Percentiles rank a stretch among this genome's conserved stretches.
These are phyloP conservation scores for Neonectria hederae DNA, from an alignment of 2,329 filamentous ascomycete species.

Conservation along the genomic window DNA sequence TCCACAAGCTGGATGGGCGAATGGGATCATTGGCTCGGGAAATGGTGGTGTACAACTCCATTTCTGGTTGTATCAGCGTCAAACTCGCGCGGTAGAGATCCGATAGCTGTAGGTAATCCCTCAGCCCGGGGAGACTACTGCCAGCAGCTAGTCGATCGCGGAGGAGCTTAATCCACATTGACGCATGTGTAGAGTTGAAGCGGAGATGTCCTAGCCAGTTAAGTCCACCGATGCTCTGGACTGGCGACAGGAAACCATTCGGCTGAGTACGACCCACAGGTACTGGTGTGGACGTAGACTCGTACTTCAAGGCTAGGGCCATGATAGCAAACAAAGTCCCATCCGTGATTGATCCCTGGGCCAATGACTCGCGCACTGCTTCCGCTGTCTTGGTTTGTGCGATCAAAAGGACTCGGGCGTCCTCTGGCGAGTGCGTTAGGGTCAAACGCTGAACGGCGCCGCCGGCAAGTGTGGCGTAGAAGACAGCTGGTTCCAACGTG, in stretches of 20 bases:
- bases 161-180: neutral
- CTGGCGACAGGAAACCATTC: neutral
- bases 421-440: neutral
- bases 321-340: neutral
- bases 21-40: neutral
- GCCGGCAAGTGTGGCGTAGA: neutral
- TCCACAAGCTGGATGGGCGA: neutral
- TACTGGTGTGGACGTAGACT: neutral
- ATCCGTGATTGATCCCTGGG: neutral
- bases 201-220: neutral
- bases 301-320: neutral
- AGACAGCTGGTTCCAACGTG: neutral
- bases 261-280: neutral
- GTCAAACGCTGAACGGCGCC: neutral
- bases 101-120: neutral
- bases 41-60: neutral
- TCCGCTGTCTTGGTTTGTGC: neutral
- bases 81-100: neutral
- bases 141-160: neutral
- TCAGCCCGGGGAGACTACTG: neutral
- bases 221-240: neutral
- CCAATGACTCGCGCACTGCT: neutral
- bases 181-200: neutral
- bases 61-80: neutral
- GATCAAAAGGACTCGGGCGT: neutral